These are phyloP conservation scores for Albatrellus ellisii DNA, from an alignment of 768 basidiomycete species.

Conservation along the genomic window DNA sequence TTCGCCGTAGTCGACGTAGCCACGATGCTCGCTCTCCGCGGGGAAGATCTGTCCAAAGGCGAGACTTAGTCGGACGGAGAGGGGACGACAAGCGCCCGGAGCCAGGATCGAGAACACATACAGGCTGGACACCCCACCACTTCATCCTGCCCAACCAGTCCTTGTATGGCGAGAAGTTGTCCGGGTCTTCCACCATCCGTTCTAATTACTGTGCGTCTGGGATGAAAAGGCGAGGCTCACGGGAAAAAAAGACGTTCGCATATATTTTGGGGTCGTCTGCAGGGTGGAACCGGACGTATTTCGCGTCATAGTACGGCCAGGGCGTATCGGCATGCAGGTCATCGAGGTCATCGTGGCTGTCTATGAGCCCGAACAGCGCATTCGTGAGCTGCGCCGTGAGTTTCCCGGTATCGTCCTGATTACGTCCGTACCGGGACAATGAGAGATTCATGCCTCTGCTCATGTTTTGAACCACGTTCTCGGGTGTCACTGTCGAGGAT, in stretches of 20 bases:
- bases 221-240: not conserved
- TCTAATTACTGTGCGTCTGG: not conserved
- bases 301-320: no score
- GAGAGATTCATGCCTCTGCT: no score
- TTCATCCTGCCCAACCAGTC: constrained; percentile 1
- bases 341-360: no score
- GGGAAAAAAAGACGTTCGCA: not conserved
- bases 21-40: not conserved
- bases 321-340: no score
- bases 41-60: not conserved
- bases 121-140: constrained; percentile 2
- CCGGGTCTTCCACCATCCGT: not conserved
- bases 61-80: not conserved
- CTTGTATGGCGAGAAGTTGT: not conserved
- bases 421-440: no score
- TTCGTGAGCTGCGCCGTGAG: no score
- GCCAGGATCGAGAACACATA: not conserved
- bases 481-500: no score
- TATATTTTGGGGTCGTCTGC: not conserved
- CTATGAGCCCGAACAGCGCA: no score
- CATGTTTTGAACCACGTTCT: no score
- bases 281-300: constrained; percentile 1
- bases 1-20: constrained; percentile 3
- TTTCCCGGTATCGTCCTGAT: no score
- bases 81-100: not conserved